Percentiles rank a stretch among this genome's conserved stretches.
phyloP scores from a whole-genome alignment of 345 rosid species.

The Murraya koenigii region DNA sequence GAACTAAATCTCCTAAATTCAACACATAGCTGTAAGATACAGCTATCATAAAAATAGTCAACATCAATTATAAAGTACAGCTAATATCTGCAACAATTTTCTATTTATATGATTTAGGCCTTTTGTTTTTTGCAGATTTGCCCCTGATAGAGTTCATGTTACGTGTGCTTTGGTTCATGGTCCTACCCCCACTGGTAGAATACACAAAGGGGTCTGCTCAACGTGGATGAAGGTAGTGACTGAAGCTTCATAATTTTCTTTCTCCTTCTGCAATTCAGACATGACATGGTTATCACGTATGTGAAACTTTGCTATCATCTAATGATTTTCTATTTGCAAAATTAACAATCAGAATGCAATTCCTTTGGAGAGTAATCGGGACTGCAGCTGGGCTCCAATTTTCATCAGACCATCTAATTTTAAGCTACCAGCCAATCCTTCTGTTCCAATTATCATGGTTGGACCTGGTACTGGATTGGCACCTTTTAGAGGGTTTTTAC shows the following conservation, averaged over 20 bases:
- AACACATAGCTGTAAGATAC: too few species aligned
- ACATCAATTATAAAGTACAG: too few species aligned
- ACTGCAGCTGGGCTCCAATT: slow-evolving; percentile 58
- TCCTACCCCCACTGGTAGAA: slow-evolving; percentile 76
- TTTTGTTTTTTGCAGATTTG: slow-evolving; percentile 49
- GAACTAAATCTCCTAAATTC: too few species aligned
- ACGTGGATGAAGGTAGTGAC: slow-evolving; percentile 75
- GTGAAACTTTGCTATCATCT: background rate
- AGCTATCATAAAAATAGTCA: too few species aligned
- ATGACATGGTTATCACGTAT: background rate
- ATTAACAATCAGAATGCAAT: slow-evolving; percentile 35
- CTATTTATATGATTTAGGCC: background rate
- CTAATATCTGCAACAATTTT: too few species aligned
- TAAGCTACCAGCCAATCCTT: slow-evolving; percentile 50
- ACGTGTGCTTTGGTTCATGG: slow-evolving; percentile 96
- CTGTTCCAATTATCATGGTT: slow-evolving; percentile 55
- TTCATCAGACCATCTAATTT: slow-evolving; percentile 61
- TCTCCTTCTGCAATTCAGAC: background rate
- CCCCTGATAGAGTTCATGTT: slow-evolving; percentile 79
- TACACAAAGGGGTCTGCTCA: slow-evolving; percentile 93
- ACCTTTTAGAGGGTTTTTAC: slow-evolving; percentile 67
- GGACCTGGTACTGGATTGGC: slow-evolving; percentile 77
- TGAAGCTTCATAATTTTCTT: background rate
- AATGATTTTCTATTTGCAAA: background rate
- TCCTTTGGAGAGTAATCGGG: slow-evolving; percentile 43